A percentile compares a stretch with the other conserved stretches of the same genome.
Conservation (phyloP, 2,329 filamentous ascomycete species). For the Thelonectria discophora region DNA sequence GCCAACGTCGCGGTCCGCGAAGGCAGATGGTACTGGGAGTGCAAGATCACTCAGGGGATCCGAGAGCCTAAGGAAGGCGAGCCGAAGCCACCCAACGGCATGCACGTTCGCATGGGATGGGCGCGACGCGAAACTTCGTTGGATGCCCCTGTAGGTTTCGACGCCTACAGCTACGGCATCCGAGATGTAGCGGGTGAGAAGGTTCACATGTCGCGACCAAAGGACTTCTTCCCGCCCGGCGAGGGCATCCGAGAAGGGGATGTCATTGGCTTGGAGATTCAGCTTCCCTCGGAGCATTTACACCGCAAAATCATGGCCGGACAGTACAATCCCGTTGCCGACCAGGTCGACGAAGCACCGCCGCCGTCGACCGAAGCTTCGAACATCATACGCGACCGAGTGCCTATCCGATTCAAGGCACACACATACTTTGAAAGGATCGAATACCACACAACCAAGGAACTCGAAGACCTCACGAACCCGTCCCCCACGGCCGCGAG, state of each 20-base stretch:
- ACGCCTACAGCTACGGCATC: slow-evolving; percentile 93
- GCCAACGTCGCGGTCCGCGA: slow-evolving; percentile 91
- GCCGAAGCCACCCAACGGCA: slow-evolving; percentile 58
- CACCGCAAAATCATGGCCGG: slow-evolving; percentile 90
- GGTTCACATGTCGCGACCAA: slow-evolving; percentile 92
- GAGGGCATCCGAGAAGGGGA: slow-evolving; percentile 88
- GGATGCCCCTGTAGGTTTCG: slow-evolving; percentile 85
- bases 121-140: slow-evolving; percentile 81
- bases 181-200: slow-evolving; percentile 91
- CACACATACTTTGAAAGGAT: slow-evolving; percentile 95
- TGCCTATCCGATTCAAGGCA: slow-evolving; percentile 92
- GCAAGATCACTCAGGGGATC: slow-evolving; percentile 84
- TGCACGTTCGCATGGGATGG: slow-evolving; percentile 86
- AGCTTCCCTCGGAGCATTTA: slow-evolving; percentile 82
- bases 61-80: slow-evolving; percentile 51
- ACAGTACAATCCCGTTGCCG: slow-evolving; percentile 86
- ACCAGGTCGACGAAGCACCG: slow-evolving; percentile 68
- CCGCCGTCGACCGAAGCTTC: slow-evolving; percentile 64
- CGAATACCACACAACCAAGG: slow-evolving; percentile 87
- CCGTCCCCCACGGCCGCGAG: slow-evolving; percentile 62
- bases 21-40: slow-evolving; percentile 93
- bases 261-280: slow-evolving; percentile 92
- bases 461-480: slow-evolving; percentile 86
- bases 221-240: slow-evolving; percentile 82
- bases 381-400: slow-evolving; percentile 93